Evolutionary conservation across 306 rosid species (phyloP), one percentile per base, ranked within the genome.

Genomic region (Lathyrus sativus): DNA sequence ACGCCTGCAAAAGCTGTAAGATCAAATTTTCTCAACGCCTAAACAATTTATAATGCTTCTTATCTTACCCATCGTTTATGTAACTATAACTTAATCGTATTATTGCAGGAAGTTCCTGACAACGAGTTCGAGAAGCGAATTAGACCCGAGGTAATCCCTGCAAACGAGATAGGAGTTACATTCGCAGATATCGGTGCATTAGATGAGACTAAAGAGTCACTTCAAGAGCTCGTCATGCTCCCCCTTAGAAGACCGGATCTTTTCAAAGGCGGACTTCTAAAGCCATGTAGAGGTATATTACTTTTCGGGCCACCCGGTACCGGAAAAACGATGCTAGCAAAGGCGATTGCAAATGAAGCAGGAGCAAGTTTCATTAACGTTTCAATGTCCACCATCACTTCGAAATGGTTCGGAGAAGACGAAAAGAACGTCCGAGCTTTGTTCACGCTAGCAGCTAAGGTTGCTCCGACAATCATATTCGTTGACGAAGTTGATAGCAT

Each of bases 231-330:
- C 48, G 96, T 89, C 46, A 89, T 89, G 95, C 96, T 87, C 37
- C 96, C 96, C n/a, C 91, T 87, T 50, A 78, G 91, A 82, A 87
- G 95, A 66, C 96, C 96, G 31, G 86, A 89, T 65, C 95, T 87
- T 28, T 89, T 89, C 83, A 83, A 78, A 70, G 96, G 95, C 24
- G 96, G 95, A 1, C 89, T 89, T 48, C 91, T 89, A 8, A 87
- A 90, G 75, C 96, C 96, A 35, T 90, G 96, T 37, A 85, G 85
- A 75, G 95, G 96, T 3, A 85, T 87, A 67, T 69, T 90, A 76
- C 96, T 90, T n/a, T 90, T 90, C 48, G 96, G 96, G 3, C 96
- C 96, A 43, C 96, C 96, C 19, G 96, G 96, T 22, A 87, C 95
- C 2, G 91, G 96, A n/a, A 90, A 90, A 77, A 90, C 91, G 61